These are phyloP conservation scores for Melanopsichium pennsylvanicum DNA, from an alignment of 1,284 basidiomycete species.

Conservation along the genomic window DNA sequence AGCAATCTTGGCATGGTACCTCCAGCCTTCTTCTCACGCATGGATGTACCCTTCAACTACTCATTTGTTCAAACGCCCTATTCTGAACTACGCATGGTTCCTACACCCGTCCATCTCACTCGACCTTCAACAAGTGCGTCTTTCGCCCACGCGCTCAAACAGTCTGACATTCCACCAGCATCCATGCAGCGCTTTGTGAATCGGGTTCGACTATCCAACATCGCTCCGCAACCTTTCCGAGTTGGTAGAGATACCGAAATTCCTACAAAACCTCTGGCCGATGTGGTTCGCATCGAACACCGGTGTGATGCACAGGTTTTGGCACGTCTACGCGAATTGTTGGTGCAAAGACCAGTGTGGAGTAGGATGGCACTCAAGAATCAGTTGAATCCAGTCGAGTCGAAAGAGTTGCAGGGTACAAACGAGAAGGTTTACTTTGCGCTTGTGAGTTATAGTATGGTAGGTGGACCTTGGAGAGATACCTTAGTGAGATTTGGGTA, in stretches of 20 bases:
- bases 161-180: background rate
- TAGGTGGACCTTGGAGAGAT: slow-evolving; percentile 92
- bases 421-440: slow-evolving; percentile 68
- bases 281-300: slow-evolving; percentile 30
- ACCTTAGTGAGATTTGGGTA: slow-evolving; percentile 85
- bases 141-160: slow-evolving; percentile 11
- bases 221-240: slow-evolving; percentile 36
- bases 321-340: slow-evolving; percentile 12
- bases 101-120: background rate
- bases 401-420: slow-evolving; percentile 70
- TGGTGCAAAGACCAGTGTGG: slow-evolving; percentile 82
- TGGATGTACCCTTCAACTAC: slow-evolving; percentile 54
- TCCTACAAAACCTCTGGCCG: slow-evolving; percentile 13
- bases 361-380: slow-evolving; percentile 82
- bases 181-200: slow-evolving; percentile 42
- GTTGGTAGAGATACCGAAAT: slow-evolving; percentile 13
- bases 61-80: slow-evolving; percentile 48
- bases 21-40: slow-evolving; percentile 56
- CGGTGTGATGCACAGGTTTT: slow-evolving; percentile 23
- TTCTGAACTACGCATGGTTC: slow-evolving; percentile 39
- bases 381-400: slow-evolving; percentile 77
- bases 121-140: background rate
- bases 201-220: slow-evolving; percentile 33
- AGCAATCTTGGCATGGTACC: slow-evolving; percentile 57
- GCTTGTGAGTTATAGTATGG: slow-evolving; percentile 78